Evolutionary conservation across 2,329 filamentous ascomycete genomes (phyloP).

Genomic region (Penicillium sp.): DNA sequence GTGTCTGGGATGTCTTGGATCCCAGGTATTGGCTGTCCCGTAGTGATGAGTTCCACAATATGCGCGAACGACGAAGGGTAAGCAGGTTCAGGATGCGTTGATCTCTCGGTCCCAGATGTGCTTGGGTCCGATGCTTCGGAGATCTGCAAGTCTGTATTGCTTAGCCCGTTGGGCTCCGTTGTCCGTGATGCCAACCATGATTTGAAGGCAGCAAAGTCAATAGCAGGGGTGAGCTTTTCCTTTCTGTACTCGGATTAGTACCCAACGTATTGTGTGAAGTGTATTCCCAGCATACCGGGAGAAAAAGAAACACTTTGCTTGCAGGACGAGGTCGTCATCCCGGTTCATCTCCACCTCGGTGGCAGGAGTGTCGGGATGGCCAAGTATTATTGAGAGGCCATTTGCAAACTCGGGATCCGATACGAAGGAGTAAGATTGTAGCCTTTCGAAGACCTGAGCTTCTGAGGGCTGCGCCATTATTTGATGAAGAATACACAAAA

Average conservation of each 20-base stretch:
- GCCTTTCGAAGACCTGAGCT: conserved; percentile 26
- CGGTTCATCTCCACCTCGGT: conserved; percentile 39
- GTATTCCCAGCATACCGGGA: conserved; percentile 35
- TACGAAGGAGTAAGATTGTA: conserved; percentile 42
- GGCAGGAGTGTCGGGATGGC: conserved; percentile 39
- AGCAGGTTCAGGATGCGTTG: conserved; percentile 45
- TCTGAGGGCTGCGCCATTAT: conserved; percentile 10
- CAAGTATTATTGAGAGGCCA: conserved; percentile 48
- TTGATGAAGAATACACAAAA: conserved; percentile 1
- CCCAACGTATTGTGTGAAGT: background rate
- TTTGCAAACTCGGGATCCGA: conserved; percentile 46
- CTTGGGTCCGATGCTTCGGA: conserved; percentile 6
- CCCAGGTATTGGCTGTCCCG: conserved; percentile 77
- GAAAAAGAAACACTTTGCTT: conserved; percentile 50
- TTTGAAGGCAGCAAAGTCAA: conserved; percentile 68
- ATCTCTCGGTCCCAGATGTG: conserved; percentile 3
- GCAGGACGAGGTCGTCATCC: conserved; percentile 43
- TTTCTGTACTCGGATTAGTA: conserved; percentile 30
- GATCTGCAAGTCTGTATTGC: background rate
- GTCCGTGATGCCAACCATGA: conserved; percentile 51
- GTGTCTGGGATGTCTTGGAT: conserved; percentile 84
- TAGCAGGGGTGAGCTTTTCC: conserved; percentile 37
- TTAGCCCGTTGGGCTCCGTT: conserved; percentile 1
- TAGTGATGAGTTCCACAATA: conserved; percentile 80
- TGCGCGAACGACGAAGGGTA: conserved; percentile 83